Evolutionary conservation across 768 basidiomycete species (phyloP), one percentile per base, ranked within the genome.

Genomic region (Mycena sanguinolenta): DNA sequence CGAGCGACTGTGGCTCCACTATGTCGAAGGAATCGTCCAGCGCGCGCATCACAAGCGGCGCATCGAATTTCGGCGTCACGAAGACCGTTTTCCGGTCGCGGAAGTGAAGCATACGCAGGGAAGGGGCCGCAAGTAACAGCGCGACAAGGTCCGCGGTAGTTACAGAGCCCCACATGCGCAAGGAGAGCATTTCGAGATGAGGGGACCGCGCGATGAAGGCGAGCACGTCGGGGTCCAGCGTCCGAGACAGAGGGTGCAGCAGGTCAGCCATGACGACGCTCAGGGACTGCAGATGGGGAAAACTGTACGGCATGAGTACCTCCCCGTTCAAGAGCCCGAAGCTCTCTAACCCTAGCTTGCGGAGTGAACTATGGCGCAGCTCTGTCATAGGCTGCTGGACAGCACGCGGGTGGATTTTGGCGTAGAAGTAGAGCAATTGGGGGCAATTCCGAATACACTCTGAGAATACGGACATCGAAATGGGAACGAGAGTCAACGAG

Each of bases 141-240:
- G 64, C 53, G 32, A 73, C 8, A 23, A 69, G 25, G 64, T 66
- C 50, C 32, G 16, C 61, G 19, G 61, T 73, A 2, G 63, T 52
- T 0, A 25, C 36, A 0, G 16, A 2, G 55, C 21, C n/a, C 52
- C 66, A 65, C 10, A 25, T 36, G n/a, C 36, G 28, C 4, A 73
- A 1, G 4, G 68, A 34, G n/a, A 73, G 54, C 72, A 73, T 73
- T 39, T 73, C 72, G 23, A 73, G 72, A 38, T n/a, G 72, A 25
- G 44, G 52, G 17, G 63, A 62, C 0, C 67, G 67, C 27, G 54
- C 55, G 16, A 73, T 60, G 46, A 69, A 65, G 36, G 72, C 53
- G 30, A 57, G 54, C 1, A 69, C 53, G 25, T 69, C 67, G 23
- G 68, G 72, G 5, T 66, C 46, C 23, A 46, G 54, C 49, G n/a